These are phyloP conservation scores for Xylaria sp. DNA, from an alignment of 2,329 filamentous ascomycete species.

Conservation along the genomic window DNA sequence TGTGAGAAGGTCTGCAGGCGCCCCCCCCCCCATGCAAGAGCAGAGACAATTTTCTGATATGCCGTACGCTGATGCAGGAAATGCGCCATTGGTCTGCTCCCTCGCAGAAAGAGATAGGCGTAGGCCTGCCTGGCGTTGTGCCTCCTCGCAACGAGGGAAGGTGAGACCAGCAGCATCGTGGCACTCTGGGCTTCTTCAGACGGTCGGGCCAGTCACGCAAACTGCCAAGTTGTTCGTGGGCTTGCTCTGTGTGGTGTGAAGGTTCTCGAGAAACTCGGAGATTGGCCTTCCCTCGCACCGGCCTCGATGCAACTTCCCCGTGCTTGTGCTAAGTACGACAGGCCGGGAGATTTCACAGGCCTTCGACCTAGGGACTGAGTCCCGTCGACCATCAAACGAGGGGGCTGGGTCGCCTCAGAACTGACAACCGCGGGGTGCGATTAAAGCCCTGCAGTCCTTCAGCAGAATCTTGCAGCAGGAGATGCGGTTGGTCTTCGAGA, in stretches of 20 bases:
- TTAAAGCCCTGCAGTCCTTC: background rate
- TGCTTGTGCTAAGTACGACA: background rate
- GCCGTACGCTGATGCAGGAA: background rate
- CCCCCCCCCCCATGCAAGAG: background rate
- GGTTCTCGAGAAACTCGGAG: conserved; percentile 16
- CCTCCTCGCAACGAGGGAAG: background rate
- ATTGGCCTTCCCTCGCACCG: conserved; percentile 12
- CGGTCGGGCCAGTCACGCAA: conserved; percentile 7
- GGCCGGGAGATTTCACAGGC: conserved; percentile 8
- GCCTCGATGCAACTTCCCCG: background rate
- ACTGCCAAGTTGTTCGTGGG: conserved; percentile 18
- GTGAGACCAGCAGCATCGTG: background rate
- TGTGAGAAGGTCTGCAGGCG: too few relatives aligned
- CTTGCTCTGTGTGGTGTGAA: conserved; percentile 8
- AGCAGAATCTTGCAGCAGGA: conserved; percentile 2
- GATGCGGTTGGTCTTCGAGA: background rate
- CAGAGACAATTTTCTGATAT: background rate
- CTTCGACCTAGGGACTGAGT: background rate
- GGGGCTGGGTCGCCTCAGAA: background rate
- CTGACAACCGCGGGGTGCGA: background rate
- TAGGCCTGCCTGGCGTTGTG: background rate
- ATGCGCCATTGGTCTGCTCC: background rate
- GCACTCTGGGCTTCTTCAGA: conserved; percentile 10
- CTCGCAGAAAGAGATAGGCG: background rate
- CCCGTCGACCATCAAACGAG: background rate